phyloP scores from a whole-genome alignment of 495 filamentous ascomycete species.

The Tuber calosporum region DNA sequence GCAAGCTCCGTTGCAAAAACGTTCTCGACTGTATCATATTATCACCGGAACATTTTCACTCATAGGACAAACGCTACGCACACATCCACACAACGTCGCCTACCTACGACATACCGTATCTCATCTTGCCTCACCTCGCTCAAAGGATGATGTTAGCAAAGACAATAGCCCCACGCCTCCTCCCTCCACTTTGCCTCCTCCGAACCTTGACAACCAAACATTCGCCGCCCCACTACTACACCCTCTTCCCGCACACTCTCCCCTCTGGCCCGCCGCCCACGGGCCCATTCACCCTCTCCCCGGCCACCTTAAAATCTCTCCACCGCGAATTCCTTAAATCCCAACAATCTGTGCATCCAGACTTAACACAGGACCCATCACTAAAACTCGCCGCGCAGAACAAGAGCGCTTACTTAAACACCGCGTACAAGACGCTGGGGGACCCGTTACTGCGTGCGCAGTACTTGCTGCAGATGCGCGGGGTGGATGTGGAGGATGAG shows the following conservation, averaged over 20 bases:
- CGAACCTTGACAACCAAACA: conserved; percentile 39
- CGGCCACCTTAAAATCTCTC: conserved; percentile 49
- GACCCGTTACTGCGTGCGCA: conserved; percentile 73
- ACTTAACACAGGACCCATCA: conserved; percentile 55
- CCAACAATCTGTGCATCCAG: conserved; percentile 73
- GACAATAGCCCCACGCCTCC: neutral
- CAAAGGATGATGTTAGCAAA: neutral
- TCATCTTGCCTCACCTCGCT: neutral
- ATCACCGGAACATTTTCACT: neutral
- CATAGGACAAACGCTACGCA: neutral
- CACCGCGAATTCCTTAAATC: conserved; percentile 78
- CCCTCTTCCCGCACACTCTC: conserved; percentile 76
- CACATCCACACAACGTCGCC: neutral
- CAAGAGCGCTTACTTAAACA: conserved; percentile 72
- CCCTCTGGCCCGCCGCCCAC: conserved; percentile 71
- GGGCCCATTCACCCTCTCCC: conserved; percentile 67
- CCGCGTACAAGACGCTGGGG: conserved; percentile 75
- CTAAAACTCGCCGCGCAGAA: conserved; percentile 54
- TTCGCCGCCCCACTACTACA: conserved; percentile 57
- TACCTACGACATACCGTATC: neutral
- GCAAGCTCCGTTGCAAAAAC: neutral
- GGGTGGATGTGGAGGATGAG: conserved; percentile 73
- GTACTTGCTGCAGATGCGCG: conserved; percentile 66
- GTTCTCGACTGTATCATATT: no score
- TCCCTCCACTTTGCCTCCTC: neutral